Base-by-base conservation (phyloP, 2,329 filamentous ascomycete genomes). In the Phoma herbarum region DNA sequence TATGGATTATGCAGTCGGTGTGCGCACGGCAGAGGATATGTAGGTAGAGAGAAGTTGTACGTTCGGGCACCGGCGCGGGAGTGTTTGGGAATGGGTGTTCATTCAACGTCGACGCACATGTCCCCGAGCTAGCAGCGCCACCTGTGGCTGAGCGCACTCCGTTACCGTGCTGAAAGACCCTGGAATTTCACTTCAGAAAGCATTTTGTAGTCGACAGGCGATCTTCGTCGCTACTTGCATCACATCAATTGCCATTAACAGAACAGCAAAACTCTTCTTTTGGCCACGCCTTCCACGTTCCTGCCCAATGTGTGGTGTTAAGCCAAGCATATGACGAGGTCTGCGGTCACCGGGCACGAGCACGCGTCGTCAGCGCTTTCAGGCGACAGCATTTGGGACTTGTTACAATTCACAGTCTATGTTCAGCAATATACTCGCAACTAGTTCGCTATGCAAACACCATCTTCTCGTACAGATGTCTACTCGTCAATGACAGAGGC, bases 401-500 rank as follows among this genome's bases (percentile, higher is more conserved):
- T 59, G 55, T 54, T 68, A 69, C 61, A 70, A 61, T 70, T 66
- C 67, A 59, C 69, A 71, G 52, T 74, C 68, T 72, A 63, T 59
- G 44, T 63, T 57, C 54, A 63, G 52, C 57, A 57, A 64, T 54
- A 67, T 63, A 66, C 61, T 71, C 61, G 60, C 57, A 42, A 65
- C 63, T 67, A 57, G 43, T 63, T 60, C 68, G 66, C 72, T 71
- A 72, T 65, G 61, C 60, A 74, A 61, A 58, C 55, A 58, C 51
- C 52, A 18, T 53, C 57, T 49, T 33, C 75, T 20, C 23, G 52
- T 28, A 58, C 48, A 44, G 28, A 46, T 57, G 49, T 59, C 70
- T 93, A 99, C 86, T 98, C 94, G 80, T 99, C 95, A 77, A 92
- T 87, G 60, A 99, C 94, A 37, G 93, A 89, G 48, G 95, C 95